A percentile compares a stretch with the other conserved stretches of the same genome.
These are phyloP conservation scores for Fomitopsis schrenkii DNA, from an alignment of 1,284 basidiomycete species.

Conservation along the genomic window DNA sequence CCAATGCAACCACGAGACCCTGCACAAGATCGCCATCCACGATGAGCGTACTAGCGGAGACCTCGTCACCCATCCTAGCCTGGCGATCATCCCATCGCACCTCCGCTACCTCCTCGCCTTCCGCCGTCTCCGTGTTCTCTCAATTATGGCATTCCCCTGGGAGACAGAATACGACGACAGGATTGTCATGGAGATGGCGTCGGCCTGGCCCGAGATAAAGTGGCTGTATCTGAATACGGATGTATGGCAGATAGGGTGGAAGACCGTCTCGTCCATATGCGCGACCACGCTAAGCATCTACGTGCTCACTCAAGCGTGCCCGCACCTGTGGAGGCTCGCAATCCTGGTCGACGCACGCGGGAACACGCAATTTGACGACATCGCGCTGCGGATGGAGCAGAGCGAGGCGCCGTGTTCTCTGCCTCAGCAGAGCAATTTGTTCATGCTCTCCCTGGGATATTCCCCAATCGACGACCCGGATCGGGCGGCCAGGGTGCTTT, in stretches of 20 bases:
- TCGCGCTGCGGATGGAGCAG: too few species aligned
- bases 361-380: neutral
- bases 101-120: neutral
- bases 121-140: neutral
- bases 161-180: neutral
- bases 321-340: neutral
- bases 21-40: neutral
- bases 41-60: neutral
- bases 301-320: neutral
- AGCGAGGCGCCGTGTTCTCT: too few species aligned
- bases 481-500: too few species aligned
- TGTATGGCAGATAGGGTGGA: neutral
- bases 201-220: neutral
- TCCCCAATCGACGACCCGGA: too few species aligned
- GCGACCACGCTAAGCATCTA: neutral
- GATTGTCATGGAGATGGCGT: neutral
- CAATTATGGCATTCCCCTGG: neutral
- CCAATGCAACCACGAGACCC: neutral
- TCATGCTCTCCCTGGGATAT: too few species aligned
- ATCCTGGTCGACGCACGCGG: neutral
- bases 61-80: neutral
- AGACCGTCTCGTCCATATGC: neutral
- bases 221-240: neutral
- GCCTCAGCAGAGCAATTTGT: too few species aligned
- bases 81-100: neutral